Evolutionary conservation across 2,329 filamentous ascomycete species (phyloP), one percentile per base, ranked within the genome.

Genomic region (Cladosporium oxysporum): DNA sequence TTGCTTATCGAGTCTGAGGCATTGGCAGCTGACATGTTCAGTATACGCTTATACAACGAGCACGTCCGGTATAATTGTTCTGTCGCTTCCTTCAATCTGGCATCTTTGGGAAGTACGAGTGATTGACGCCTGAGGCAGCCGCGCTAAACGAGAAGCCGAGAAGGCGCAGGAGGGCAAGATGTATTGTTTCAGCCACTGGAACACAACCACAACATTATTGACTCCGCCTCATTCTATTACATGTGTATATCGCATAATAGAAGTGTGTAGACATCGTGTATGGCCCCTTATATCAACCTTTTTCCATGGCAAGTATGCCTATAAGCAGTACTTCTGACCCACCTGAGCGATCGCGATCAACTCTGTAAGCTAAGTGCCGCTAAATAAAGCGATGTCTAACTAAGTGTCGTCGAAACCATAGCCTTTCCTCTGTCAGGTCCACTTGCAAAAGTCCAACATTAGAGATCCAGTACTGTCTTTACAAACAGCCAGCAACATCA

Each of bases 11-110:
- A 53, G 55, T 69, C 67, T 31, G 67, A 58, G 23, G 52, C 49
- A 33, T 63, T 62, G 12, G 58, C 57, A 47, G 65, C 65, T 18
- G 68, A 69, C 68, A 69, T 68, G 31, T 29, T 68, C 21, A n/a
- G 28, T 23, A 66, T 33, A 37, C 29, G n/a, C 21, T 26, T 33
- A 55, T 28, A 47, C 37, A 60, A 47, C 28, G 23, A 29, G 44
- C 41, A 60, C 26, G 58, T 60, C 41, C 10, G 23, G 55, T 35
- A 16, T 35, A 58, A 58, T 7, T n/a, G 6, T 21, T 23, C 33
- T 12, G n/a, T n/a, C n/a, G 16, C 33, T 58, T 33, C 26, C 29
- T 33, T 31, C 31, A 33, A 55, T 55, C 28, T 55, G 52, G 52
- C 52, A 55, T 55, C 52, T 55, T 52, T 18, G 31, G 12, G 29